phyloP scores from a whole-genome alignment of 2,329 filamentous ascomycete genomes.

The Ophiocordyceps australis region DNA sequence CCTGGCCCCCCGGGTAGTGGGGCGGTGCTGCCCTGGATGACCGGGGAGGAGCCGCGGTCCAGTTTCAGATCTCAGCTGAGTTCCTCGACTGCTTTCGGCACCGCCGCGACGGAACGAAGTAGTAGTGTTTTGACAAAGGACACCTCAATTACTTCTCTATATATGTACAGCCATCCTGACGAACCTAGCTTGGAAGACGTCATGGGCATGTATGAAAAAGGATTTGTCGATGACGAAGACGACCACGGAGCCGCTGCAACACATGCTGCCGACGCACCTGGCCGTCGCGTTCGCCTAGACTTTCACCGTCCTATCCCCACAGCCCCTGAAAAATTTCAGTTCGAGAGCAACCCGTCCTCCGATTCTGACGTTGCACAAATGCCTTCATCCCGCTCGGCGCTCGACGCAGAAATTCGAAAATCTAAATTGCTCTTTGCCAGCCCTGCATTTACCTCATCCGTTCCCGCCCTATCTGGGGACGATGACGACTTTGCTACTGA shows the following conservation, averaged over 20 bases:
- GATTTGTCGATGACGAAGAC: slow-evolving; percentile 30
- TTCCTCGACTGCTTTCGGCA: slow-evolving; percentile 37
- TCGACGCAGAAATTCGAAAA: slow-evolving; percentile 19
- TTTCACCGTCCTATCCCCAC: no score
- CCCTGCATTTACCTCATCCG: slow-evolving; percentile 17
- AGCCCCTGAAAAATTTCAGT: no score
- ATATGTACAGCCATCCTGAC: slow-evolving; percentile 30
- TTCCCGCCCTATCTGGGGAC: slow-evolving; percentile 17
- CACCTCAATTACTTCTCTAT: slow-evolving; percentile 52
- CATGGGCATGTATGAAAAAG: slow-evolving; percentile 51
- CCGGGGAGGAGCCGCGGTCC: slow-evolving; percentile 31
- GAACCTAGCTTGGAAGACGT: slow-evolving; percentile 48
- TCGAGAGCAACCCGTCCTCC: no score
- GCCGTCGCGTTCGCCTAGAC: no score
- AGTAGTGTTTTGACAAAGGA: slow-evolving; percentile 70
- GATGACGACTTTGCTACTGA: slow-evolving; percentile 10
- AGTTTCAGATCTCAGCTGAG: slow-evolving; percentile 39
- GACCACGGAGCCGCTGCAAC: slow-evolving; percentile 9
- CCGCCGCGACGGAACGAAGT: slow-evolving; percentile 58
- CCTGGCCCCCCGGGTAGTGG: slow-evolving; percentile 7
- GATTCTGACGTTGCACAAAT: slow-evolving; percentile 2
- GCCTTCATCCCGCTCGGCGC: slow-evolving; percentile 7
- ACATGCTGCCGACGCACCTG: background rate
- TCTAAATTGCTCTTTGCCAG: slow-evolving; percentile 21
- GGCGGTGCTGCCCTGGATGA: slow-evolving; percentile 26